phyloP scores from a whole-genome alignment of 208 protist genomes.

The Lotmaria passim region DNA sequence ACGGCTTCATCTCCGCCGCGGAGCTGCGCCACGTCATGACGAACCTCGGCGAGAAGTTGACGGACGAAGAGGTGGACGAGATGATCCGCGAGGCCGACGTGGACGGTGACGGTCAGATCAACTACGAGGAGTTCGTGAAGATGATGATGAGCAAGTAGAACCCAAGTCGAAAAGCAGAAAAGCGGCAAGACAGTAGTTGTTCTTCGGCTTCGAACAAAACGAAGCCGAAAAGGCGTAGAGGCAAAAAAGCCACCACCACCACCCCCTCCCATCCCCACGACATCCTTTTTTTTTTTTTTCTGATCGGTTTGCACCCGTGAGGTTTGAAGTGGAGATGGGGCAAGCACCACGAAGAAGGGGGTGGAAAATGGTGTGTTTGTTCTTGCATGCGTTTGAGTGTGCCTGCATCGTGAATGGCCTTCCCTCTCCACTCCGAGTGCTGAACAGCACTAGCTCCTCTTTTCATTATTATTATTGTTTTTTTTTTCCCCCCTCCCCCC shows the following conservation, averaged over 20 bases:
- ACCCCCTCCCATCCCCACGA: background rate
- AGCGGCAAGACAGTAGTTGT: background rate
- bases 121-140: constrained; percentile 86
- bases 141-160: constrained; percentile 86
- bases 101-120: constrained; percentile 84
- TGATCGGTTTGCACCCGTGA: background rate
- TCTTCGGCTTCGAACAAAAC: too few relatives aligned
- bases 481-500: background rate
- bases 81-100: constrained; percentile 91
- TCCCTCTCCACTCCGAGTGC: too few relatives aligned
- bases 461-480: background rate
- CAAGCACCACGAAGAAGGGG: background rate
- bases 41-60: constrained; percentile 95
- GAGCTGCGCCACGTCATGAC: constrained; percentile 96
- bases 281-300: constrained; percentile 1
- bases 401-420: background rate
- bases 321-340: too few relatives aligned
- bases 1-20: constrained; percentile 94
- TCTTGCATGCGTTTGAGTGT: background rate
- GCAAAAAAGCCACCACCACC: too few relatives aligned
- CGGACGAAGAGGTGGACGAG: constrained; percentile 92
- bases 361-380: background rate
- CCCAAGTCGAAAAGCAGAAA: background rate
- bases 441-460: too few relatives aligned
- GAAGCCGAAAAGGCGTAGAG: background rate